Percentiles rank a stretch among this genome's conserved stretches.
Conservation (phyloP, 805 yeast species). For the Candida taoyuanica region DNA sequence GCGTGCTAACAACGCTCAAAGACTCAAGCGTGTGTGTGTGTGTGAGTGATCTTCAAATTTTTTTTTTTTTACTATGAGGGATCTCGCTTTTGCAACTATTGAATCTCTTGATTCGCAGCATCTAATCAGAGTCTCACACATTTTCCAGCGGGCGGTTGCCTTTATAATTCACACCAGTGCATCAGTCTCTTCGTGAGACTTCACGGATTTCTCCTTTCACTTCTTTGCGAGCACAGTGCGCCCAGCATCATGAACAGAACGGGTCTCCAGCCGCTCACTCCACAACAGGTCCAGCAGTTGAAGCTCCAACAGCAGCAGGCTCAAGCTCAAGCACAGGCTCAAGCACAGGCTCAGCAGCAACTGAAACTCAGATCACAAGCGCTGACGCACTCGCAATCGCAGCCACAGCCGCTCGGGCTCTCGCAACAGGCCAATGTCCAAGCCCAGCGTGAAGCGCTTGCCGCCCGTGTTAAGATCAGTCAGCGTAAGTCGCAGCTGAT, state of each 20-base stretch:
- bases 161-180: too few species aligned
- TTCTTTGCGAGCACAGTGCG: background rate
- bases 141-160: too few species aligned
- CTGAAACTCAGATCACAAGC: conserved; percentile 10
- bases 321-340: background rate
- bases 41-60: too few species aligned
- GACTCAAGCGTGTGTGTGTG: too few species aligned
- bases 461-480: conserved; percentile 47
- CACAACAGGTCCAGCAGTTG: conserved; percentile 9
- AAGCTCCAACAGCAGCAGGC: conserved; percentile 1
- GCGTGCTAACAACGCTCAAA: too few species aligned
- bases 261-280: conserved; percentile 6
- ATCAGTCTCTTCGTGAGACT: too few species aligned
- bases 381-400: conserved; percentile 9
- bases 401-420: conserved; percentile 12
- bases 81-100: too few species aligned
- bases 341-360: conserved; percentile 9
- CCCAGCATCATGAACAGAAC: conserved; percentile 10
- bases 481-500: conserved; percentile 64
- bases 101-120: too few species aligned
- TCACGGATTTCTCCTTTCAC: too few species aligned
- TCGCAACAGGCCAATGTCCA: conserved; percentile 17
- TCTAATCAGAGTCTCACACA: too few species aligned
- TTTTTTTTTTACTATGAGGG: too few species aligned
- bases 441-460: conserved; percentile 23